Evolutionary conservation across 306 rosid species (phyloP).

Genomic region (Cyclanthera cordifolia): DNA sequence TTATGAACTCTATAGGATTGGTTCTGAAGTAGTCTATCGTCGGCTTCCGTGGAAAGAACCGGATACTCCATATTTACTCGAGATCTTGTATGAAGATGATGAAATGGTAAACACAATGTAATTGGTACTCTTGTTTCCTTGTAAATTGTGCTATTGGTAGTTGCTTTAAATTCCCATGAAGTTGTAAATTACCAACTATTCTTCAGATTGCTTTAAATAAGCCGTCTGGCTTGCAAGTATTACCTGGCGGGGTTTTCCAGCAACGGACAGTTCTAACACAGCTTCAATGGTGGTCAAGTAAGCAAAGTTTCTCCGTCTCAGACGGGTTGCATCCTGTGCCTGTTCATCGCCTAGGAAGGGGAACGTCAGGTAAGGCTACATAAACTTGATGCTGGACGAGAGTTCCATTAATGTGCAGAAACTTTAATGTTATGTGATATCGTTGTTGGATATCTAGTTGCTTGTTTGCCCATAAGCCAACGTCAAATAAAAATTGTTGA

Average conservation of each 20-base stretch:
- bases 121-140: background rate
- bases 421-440: background rate
- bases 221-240: slow-evolving; percentile 90
- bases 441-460: background rate
- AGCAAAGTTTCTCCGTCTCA: slow-evolving; percentile 22
- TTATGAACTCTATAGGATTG: slow-evolving; percentile 28
- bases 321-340: slow-evolving; percentile 50
- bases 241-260: slow-evolving; percentile 94
- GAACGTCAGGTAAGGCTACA: slow-evolving; percentile 69
- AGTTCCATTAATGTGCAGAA: background rate
- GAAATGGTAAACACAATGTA: slow-evolving; percentile 43
- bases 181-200: slow-evolving; percentile 8
- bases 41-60: slow-evolving; percentile 91
- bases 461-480: background rate
- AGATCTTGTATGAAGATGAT: slow-evolving; percentile 62
- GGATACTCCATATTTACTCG: slow-evolving; percentile 50
- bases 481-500: background rate
- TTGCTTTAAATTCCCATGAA: slow-evolving; percentile 9
- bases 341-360: slow-evolving; percentile 93
- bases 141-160: slow-evolving; percentile 8
- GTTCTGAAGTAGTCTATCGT: slow-evolving; percentile 60
- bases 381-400: background rate
- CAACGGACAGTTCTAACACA: slow-evolving; percentile 85
- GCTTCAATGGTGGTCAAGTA: slow-evolving; percentile 51
- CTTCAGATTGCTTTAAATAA: slow-evolving; percentile 72